phyloP scores from a whole-genome alignment of 2,329 filamentous ascomycete species.

The Exophiala sp. region DNA sequence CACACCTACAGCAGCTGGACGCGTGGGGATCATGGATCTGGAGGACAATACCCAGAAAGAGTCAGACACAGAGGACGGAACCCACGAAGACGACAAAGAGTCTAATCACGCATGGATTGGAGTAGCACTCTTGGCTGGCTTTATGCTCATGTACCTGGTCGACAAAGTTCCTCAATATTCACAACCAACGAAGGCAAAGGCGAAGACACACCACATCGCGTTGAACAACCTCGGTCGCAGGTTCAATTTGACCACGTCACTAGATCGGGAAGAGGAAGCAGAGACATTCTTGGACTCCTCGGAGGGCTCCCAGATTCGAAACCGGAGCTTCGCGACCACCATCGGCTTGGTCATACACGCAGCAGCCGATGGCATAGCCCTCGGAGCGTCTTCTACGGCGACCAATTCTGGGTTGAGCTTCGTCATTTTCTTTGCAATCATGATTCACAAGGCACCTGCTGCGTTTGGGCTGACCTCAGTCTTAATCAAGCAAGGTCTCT shows the following conservation, averaged over 20 bases:
- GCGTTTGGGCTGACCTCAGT: conserved; percentile 92
- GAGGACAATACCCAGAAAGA: conserved; percentile 30
- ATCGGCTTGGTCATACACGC: conserved; percentile 95
- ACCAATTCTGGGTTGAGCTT: conserved; percentile 73
- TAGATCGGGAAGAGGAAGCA: conserved; percentile 38
- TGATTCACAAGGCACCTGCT: conserved; percentile 95
- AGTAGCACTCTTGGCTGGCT: conserved; percentile 79
- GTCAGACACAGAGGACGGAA: conserved; percentile 37
- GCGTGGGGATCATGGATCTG: conserved; percentile 29
- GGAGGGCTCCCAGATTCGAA: conserved; percentile 48
- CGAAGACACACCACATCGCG: conserved; percentile 78
- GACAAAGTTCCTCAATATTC: conserved; percentile 78
- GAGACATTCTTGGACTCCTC: conserved; percentile 51
- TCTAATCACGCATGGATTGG: conserved; percentile 75
- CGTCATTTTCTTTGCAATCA: conserved; percentile 92
- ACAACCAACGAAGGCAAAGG: conserved; percentile 60
- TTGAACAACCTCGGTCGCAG: conserved; percentile 71
- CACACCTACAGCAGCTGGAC: conserved; percentile 29
- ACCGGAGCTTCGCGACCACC: conserved; percentile 73
- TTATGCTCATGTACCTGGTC: conserved; percentile 94
- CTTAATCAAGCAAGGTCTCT: conserved; percentile 83
- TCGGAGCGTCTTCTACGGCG: conserved; percentile 81
- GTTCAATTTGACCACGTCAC: conserved; percentile 43
- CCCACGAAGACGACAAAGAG: conserved; percentile 43
- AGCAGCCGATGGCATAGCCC: conserved; percentile 88